These are phyloP conservation scores for Mycena vitilis DNA, from an alignment of 768 basidiomycete species.

Conservation along the genomic window DNA sequence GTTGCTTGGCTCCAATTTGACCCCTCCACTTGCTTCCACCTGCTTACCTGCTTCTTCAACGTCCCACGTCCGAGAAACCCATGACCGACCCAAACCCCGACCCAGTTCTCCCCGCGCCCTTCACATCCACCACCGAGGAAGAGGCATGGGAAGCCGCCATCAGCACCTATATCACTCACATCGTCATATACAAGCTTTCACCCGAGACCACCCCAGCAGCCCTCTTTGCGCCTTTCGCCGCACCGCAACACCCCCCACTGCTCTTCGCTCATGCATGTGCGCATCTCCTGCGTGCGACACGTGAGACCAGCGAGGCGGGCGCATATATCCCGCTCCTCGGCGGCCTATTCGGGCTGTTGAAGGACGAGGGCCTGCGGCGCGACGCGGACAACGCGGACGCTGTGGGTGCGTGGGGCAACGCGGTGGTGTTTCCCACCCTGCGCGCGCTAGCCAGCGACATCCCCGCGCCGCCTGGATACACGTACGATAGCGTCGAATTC, in stretches of 20 bases:
- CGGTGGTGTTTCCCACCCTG: conserved; percentile 26
- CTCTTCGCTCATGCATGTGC: conserved; percentile 27
- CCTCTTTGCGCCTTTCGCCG: conserved; percentile 27
- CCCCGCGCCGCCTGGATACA: conserved; percentile 32
- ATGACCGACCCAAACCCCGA: not conserved
- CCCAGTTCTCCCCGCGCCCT: conserved; percentile 12
- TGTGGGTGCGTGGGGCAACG: conserved; percentile 10
- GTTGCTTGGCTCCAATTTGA: no score
- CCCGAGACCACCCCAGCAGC: conserved; percentile 8
- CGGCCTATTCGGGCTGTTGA: conserved; percentile 29
- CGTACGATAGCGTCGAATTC: conserved; percentile 7
- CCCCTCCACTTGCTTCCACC: no score
- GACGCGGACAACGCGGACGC: conserved; percentile 14
- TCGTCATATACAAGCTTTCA: conserved; percentile 32
- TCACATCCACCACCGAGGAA: conserved; percentile 22
- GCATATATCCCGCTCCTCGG: conserved; percentile 23
- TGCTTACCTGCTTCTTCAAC: no score
- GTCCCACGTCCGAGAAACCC: no score
- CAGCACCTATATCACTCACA: conserved; percentile 19
- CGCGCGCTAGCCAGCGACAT: conserved; percentile 26
- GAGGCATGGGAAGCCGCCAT: conserved; percentile 25
- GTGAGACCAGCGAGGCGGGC: conserved; percentile 23
- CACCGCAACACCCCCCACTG: conserved; percentile 26
- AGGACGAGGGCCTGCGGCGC: conserved; percentile 29
- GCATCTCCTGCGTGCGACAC: conserved; percentile 22